A percentile compares a stretch with the other conserved stretches of the same genome.
These are phyloP conservation scores for Kodamaea ohmeri DNA, from an alignment of 1,139 yeast genomes.

Conservation along the genomic window DNA sequence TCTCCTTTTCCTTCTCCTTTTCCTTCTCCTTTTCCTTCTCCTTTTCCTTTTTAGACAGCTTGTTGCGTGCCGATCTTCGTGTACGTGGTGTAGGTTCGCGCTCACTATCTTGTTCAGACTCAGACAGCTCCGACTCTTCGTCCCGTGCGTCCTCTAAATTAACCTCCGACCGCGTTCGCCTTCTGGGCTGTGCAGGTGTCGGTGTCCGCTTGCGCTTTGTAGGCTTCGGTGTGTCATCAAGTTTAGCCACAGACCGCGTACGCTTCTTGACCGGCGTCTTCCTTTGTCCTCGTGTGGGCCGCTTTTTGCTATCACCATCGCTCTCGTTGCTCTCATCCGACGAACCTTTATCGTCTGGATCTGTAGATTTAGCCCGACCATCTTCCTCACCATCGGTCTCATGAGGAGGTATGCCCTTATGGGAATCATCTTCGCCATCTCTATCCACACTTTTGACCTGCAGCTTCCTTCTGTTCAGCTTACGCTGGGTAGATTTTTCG, in stretches of 20 bases:
- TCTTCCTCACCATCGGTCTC: constrained; percentile 8
- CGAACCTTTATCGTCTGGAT: constrained; percentile 2
- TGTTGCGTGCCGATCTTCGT: no score
- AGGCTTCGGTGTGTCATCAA: constrained; percentile 11
- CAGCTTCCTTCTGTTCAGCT: no score
- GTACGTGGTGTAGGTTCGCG: constrained; percentile 8
- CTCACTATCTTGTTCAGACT: constrained; percentile 7
- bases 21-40: constrained; percentile 5
- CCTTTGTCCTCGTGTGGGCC: constrained; percentile 5
- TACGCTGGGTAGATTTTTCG: no score
- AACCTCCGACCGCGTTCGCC: constrained; percentile 11
- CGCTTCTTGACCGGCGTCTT: constrained; percentile 14
- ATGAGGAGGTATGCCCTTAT: constrained; percentile 5
- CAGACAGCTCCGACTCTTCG: constrained; percentile 3
- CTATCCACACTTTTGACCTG: no score
- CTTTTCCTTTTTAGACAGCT: no score
- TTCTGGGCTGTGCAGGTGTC: constrained; percentile 6
- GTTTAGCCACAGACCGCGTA: constrained; percentile 15
- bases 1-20: constrained; percentile 11
- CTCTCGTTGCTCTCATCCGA: constrained; percentile 3
- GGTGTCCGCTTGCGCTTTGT: constrained; percentile 9
- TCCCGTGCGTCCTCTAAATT: constrained; percentile 7
- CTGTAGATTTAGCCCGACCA: background rate
- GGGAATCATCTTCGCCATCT: background rate
- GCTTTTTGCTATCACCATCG: constrained; percentile 2